Conservation (phyloP, 305 asterid genomes). For the Ajuga reptans region DNA sequence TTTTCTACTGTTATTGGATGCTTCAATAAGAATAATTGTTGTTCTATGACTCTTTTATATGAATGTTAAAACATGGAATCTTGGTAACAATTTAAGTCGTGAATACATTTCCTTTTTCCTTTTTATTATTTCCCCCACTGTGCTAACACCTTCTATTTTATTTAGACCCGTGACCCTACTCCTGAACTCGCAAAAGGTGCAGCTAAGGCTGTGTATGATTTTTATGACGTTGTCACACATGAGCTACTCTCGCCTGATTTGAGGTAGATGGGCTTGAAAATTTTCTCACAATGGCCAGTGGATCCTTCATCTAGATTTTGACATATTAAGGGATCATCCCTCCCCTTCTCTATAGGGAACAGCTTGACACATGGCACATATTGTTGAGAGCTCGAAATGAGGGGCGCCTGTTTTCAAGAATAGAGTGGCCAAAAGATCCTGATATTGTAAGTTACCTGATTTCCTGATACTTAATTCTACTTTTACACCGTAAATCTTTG, state of each 20-base stretch:
- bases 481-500: not conserved
- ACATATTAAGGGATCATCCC: not conserved
- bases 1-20: conserved; percentile 15
- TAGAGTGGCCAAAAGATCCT: conserved; percentile 91
- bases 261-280: conserved; percentile 45
- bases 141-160: conserved; percentile 19
- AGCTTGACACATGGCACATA: conserved; percentile 92
- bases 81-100: conserved; percentile 10
- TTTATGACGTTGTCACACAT: conserved; percentile 89
- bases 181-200: conserved; percentile 93
- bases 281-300: conserved; percentile 1
- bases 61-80: conserved; percentile 12
- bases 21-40: not conserved
- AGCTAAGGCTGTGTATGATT: conserved; percentile 73
- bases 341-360: conserved; percentile 54
- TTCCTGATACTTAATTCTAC: not conserved
- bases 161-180: conserved; percentile 65
- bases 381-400: conserved; percentile 87
- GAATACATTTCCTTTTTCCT: not conserved
- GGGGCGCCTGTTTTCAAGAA: conserved; percentile 86
- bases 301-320: conserved; percentile 13
- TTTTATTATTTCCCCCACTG: not conserved
- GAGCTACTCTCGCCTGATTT: conserved; percentile 74
- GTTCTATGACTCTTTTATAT: conserved; percentile 14
- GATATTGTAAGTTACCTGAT: conserved; percentile 54